Conservation (phyloP, 768 basidiomycete genomes). For the Boletus speciosus region DNA sequence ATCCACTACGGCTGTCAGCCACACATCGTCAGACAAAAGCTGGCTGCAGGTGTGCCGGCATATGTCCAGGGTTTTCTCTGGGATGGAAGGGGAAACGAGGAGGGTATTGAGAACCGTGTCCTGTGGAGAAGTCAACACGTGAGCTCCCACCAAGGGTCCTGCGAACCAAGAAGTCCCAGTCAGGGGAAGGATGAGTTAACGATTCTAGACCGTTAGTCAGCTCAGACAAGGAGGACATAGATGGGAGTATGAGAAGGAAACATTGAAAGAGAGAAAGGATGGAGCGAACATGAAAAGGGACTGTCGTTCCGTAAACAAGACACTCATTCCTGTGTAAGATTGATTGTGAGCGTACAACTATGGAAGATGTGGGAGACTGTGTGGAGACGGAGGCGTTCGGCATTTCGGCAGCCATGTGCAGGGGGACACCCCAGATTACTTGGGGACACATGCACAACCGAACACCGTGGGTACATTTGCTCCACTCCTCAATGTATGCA, state of each 20-base stretch:
- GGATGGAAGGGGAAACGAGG: slow-evolving; percentile 26
- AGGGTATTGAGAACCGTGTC: slow-evolving; percentile 24
- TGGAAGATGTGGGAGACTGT: slow-evolving; percentile 32
- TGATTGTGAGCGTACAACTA: slow-evolving; percentile 28
- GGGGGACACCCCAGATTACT: slow-evolving; percentile 30
- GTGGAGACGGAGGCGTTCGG: slow-evolving; percentile 32
- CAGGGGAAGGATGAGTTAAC: slow-evolving; percentile 23
- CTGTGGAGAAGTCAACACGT: slow-evolving; percentile 16
- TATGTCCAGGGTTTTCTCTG: slow-evolving; percentile 30
- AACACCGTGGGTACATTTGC: slow-evolving; percentile 20
- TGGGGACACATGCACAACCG: slow-evolving; percentile 14
- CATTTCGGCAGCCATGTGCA: slow-evolving; percentile 30
- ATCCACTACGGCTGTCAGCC: slow-evolving; percentile 21
- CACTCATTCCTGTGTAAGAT: slow-evolving; percentile 32
- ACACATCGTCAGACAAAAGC: slow-evolving; percentile 26
- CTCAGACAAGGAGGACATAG: slow-evolving; percentile 27
- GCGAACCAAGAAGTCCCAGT: slow-evolving; percentile 33
- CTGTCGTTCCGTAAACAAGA: slow-evolving; percentile 29
- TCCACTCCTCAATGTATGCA: slow-evolving; percentile 18
- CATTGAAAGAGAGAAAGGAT: slow-evolving; percentile 23
- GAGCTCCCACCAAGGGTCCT: neutral
- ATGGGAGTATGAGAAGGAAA: slow-evolving; percentile 3
- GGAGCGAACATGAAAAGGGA: slow-evolving; percentile 18
- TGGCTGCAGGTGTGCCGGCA: slow-evolving; percentile 33
- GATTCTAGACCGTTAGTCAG: slow-evolving; percentile 24